These are phyloP conservation scores for Clarireedia monteithiana DNA, from an alignment of 2,329 filamentous ascomycete genomes.

Conservation along the genomic window DNA sequence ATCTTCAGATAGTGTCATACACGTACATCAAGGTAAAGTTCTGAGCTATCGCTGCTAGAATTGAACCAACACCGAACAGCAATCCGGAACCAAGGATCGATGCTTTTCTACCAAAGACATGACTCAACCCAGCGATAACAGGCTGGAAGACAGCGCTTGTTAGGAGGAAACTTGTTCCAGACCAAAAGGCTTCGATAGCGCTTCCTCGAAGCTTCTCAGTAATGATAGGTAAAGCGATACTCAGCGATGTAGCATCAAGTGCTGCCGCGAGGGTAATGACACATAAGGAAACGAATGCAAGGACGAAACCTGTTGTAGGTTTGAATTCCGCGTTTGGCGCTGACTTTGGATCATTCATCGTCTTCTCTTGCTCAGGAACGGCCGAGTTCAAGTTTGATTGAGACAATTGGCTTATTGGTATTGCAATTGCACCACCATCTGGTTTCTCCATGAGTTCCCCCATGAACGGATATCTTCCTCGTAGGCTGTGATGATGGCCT, in stretches of 20 bases:
- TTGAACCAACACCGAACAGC: constrained; percentile 34
- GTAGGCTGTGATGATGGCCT: too few species aligned
- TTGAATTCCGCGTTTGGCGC: constrained; percentile 16
- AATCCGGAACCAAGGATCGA: constrained; percentile 19
- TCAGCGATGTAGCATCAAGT: constrained; percentile 57
- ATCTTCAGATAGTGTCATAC: not conserved
- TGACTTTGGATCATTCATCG: too few species aligned
- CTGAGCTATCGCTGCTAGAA: constrained; percentile 31
- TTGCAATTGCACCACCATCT: not conserved
- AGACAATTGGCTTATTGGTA: not conserved
- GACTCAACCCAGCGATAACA: constrained; percentile 32
- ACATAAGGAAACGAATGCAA: constrained; percentile 24
- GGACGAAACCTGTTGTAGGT: constrained; percentile 18
- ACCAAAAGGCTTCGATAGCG: constrained; percentile 61
- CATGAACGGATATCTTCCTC: too few species aligned
- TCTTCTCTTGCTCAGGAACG: not conserved
- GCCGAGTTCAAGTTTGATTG: not conserved
- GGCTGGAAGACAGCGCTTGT: constrained; percentile 56
- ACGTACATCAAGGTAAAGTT: constrained; percentile 30
- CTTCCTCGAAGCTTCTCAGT: constrained; percentile 42
- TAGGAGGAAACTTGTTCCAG: constrained; percentile 62
- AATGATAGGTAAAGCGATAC: constrained; percentile 51
- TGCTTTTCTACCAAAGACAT: constrained; percentile 35
- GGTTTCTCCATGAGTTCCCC: too few species aligned
- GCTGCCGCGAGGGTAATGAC: constrained; percentile 54